Percentiles rank a stretch among this genome's conserved stretches.
Conservation (phyloP, 768 basidiomycete genomes). For the Trametes villosa region DNA sequence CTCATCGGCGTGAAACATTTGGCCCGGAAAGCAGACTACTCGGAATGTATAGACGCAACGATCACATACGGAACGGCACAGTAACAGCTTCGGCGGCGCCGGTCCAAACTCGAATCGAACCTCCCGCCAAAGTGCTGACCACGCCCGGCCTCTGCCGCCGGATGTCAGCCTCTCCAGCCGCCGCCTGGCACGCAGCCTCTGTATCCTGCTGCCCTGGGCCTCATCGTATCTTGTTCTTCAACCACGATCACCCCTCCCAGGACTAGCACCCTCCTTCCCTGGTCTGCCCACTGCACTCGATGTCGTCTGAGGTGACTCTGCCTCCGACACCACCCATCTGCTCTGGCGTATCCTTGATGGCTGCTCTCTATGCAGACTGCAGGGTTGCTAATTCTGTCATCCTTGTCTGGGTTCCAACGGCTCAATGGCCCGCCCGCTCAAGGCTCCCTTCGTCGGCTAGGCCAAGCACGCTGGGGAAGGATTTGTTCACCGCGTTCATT, state of each 20-base stretch:
- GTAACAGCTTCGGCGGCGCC: too few relatives aligned
- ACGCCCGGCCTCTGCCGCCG: background rate
- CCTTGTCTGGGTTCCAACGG: background rate
- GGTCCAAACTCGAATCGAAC: background rate
- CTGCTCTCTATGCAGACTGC: background rate
- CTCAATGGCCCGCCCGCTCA: conserved; percentile 2
- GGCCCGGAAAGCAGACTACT: too few relatives aligned
- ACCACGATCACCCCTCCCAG: background rate
- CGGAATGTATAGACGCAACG: too few relatives aligned
- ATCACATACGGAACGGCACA: too few relatives aligned
- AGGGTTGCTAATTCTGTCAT: background rate
- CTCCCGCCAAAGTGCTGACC: background rate
- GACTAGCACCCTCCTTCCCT: background rate
- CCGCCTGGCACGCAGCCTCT: background rate
- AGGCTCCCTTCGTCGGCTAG: background rate
- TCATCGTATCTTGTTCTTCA: background rate
- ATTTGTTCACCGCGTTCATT: background rate
- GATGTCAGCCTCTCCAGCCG: background rate
- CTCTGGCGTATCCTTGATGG: background rate
- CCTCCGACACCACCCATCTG: background rate
- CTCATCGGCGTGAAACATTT: too few relatives aligned
- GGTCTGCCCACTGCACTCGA: background rate
- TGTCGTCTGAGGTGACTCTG: background rate
- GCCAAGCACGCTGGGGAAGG: background rate
- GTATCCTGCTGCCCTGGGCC: background rate